Evolutionary conservation across 768 basidiomycete species (phyloP).

Genomic region (Suillus lakei): DNA sequence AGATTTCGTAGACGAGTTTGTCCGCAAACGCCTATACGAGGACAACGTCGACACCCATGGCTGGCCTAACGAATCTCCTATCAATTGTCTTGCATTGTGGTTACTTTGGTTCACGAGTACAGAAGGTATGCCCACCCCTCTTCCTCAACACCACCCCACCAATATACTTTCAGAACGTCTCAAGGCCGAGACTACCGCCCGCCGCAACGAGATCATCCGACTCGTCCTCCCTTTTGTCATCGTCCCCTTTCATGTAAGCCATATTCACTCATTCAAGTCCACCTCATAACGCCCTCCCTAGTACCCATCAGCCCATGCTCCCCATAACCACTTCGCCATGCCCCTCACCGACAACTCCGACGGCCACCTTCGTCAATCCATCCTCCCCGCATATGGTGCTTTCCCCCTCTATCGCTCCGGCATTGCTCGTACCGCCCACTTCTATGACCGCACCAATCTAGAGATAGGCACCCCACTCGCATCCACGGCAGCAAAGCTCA

Average conservation of each 20-base stretch:
- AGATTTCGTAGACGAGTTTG: conserved; percentile 47
- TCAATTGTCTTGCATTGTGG: conserved; percentile 63
- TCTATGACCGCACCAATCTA: conserved; percentile 36
- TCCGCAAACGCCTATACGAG: conserved; percentile 53
- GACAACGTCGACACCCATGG: conserved; percentile 40
- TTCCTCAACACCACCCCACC: conserved; percentile 19
- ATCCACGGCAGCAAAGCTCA: conserved; percentile 60
- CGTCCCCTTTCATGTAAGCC: conserved; percentile 51
- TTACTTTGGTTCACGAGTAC: conserved; percentile 65
- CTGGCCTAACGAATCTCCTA: conserved; percentile 59
- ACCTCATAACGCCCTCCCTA: conserved; percentile 23
- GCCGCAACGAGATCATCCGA: conserved; percentile 34
- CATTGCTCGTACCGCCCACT: conserved; percentile 34
- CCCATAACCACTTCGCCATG: conserved; percentile 62
- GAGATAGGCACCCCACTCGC: conserved; percentile 47
- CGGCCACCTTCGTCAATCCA: conserved; percentile 23
- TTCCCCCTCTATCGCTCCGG: conserved; percentile 51
- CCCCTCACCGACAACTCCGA: conserved; percentile 43
- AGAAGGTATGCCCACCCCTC: conserved; percentile 41
- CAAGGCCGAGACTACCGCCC: conserved; percentile 27
- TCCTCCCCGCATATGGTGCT: conserved; percentile 45
- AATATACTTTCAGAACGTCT: conserved; percentile 30
- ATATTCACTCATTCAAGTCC: not conserved
- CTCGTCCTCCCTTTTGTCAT: conserved; percentile 52
- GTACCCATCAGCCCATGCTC: conserved; percentile 64